These are phyloP conservation scores for Zanthoxylum bungeanum DNA, from an alignment of 345 rosid species.

Conservation along the genomic window DNA sequence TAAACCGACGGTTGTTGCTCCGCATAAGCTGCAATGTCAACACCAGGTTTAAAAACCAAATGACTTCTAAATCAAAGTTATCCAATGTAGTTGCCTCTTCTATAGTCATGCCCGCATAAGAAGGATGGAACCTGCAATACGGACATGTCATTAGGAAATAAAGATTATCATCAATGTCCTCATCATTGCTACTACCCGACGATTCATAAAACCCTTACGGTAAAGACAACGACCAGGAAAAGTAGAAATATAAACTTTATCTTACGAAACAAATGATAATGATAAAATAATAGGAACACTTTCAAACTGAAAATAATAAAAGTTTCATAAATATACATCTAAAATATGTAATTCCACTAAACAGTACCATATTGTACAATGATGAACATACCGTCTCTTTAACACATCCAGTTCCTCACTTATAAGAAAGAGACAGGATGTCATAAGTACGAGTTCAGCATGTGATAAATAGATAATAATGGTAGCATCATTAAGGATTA, in stretches of 20 bases:
- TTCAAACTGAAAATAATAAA: not conserved
- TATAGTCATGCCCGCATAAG: slow-evolving; percentile 77
- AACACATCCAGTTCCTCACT: not conserved
- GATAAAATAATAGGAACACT: not conserved
- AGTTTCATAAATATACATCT: not conserved
- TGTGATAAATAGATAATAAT: not conserved
- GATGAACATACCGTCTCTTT: not conserved
- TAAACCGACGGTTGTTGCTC: too few relatives aligned
- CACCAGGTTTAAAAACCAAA: too few relatives aligned
- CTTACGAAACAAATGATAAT: not conserved
- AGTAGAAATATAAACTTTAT: not conserved
- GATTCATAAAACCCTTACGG: not conserved
- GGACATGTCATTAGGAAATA: slow-evolving; percentile 14
- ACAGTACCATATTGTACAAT: not conserved
- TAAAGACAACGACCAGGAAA: not conserved
- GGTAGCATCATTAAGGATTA: not conserved
- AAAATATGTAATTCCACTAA: not conserved
- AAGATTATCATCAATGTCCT: not conserved
- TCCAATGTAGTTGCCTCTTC: slow-evolving; percentile 83
- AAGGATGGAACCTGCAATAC: slow-evolving; percentile 74
- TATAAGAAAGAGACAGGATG: not conserved
- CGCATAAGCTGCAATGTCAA: too few relatives aligned
- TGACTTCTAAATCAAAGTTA: too few relatives aligned
- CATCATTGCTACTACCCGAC: not conserved
- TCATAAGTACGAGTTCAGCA: not conserved